Conservation (phyloP, 108 stramenopile species). For the Craspedostauros australis region DNA sequence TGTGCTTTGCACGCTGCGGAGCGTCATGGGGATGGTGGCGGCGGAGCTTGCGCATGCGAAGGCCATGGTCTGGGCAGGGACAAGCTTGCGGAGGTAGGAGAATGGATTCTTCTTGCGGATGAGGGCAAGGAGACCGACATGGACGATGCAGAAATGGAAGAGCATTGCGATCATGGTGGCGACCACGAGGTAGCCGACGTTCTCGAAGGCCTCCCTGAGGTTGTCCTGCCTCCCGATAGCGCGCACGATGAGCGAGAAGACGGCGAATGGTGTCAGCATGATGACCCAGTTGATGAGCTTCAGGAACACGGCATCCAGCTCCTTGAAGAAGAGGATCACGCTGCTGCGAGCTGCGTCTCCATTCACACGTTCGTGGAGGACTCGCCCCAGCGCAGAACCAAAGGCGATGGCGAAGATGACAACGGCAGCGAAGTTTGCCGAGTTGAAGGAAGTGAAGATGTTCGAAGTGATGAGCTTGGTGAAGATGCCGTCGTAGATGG, state of each 20-base stretch:
- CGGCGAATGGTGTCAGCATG: slow-evolving; percentile 6
- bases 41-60: slow-evolving; percentile 28
- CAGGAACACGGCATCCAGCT: slow-evolving; percentile 18
- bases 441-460: slow-evolving; percentile 24
- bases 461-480: slow-evolving; percentile 23
- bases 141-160: slow-evolving; percentile 8
- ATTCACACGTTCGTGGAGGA: not conserved
- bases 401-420: slow-evolving; percentile 22
- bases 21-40: slow-evolving; percentile 22
- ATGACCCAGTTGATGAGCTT: slow-evolving; percentile 5
- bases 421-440: slow-evolving; percentile 25
- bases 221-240: slow-evolving; percentile 6
- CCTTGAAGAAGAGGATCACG: slow-evolving; percentile 11
- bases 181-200: slow-evolving; percentile 15
- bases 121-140: slow-evolving; percentile 10
- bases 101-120: slow-evolving; percentile 16
- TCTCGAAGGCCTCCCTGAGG: not conserved
- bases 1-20: slow-evolving; percentile 8
- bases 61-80: slow-evolving; percentile 16
- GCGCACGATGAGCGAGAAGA: slow-evolving; percentile 3
- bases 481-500: slow-evolving; percentile 29
- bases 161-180: slow-evolving; percentile 7
- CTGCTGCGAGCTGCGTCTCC: too few species aligned
- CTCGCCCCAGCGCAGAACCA: slow-evolving; percentile 11
- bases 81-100: slow-evolving; percentile 4